Conservation (phyloP, 2,329 filamentous ascomycete genomes). For the Curvularia sp. region DNA sequence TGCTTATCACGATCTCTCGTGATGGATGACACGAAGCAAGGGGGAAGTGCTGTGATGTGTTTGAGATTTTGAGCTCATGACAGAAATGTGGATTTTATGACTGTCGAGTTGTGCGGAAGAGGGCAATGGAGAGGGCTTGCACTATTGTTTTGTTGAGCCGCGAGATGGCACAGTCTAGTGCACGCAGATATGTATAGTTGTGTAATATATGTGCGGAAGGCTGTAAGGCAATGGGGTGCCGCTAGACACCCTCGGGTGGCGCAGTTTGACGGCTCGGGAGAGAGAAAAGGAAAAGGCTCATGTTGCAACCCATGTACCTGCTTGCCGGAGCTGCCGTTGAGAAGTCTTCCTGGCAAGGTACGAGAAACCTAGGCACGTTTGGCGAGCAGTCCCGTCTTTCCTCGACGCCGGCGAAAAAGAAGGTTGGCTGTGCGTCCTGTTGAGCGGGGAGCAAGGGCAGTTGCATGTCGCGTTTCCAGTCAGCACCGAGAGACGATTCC, state of each 20-base stretch:
- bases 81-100: neutral
- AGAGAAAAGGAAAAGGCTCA: neutral
- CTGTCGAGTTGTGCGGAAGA: neutral
- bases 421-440: slow-evolving; percentile 25
- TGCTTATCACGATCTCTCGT: neutral
- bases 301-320: neutral
- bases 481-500: slow-evolving; percentile 28
- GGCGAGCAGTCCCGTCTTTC: slow-evolving; percentile 12
- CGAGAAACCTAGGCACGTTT: slow-evolving; percentile 6
- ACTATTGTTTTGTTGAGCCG: slow-evolving; percentile 1
- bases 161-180: neutral
- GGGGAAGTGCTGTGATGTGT: neutral
- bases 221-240: neutral
- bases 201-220: neutral
- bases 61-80: neutral
- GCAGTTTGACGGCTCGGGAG: neutral
- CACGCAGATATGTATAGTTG: neutral
- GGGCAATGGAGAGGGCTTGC: neutral
- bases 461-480: slow-evolving; percentile 20
- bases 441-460: slow-evolving; percentile 6
- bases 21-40: neutral
- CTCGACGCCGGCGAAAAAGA: slow-evolving; percentile 21
- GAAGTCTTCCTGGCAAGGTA: neutral
- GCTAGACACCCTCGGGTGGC: neutral
- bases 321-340: slow-evolving; percentile 2